Evolutionary conservation across 2,329 filamentous ascomycete genomes (phyloP), one percentile per base, ranked within the genome.

Genomic region (Xylariaceae sp.): DNA sequence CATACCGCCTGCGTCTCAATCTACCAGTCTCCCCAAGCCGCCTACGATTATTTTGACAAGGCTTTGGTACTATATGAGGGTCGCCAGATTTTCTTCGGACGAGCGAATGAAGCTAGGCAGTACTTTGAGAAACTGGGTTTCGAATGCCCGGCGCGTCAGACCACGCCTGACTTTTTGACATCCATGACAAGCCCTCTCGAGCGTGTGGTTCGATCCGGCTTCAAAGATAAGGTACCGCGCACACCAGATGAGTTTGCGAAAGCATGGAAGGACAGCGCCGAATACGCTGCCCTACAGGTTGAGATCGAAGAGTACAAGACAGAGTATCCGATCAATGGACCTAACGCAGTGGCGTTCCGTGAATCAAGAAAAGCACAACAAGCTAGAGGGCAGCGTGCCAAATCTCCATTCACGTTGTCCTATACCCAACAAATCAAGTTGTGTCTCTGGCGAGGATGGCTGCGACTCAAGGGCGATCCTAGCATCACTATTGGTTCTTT

Each of bases 391-490:
- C 78, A 81, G 66, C 86, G 89, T 3, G 69, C 78, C 45, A 82
- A 83, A 67, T 95, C 90, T 1, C 90, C 92, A 0, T 96, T 87
- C 69, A 96, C 90, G 1, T 75, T 96, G 36, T 93, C 90, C 0
- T 89, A 87, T 59, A 46, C 54, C 4, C 85, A 92, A 69, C 92
- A 97, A 69, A 71, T 96, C 57, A 69, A 79, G 54, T 82, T 97
- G 12, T 96, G 91, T 67, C 74, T 96, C 45, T 85, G 84, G 76
- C 87, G 92, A 65, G 90, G 90, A 11, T 94, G 87, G 74, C 82
- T 84, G 64, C 84, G 92, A 47, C 76, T 96, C 7, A 78, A 76
- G 50, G 89, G 88, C 47, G 92, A 97, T 65, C 86, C 88, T 17
- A 87, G 81, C 64, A 74, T 94, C 60, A 89, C 88, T 0, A 60